Base-by-base conservation (phyloP, 768 basidiomycete species). In the Podaxis sp. region DNA sequence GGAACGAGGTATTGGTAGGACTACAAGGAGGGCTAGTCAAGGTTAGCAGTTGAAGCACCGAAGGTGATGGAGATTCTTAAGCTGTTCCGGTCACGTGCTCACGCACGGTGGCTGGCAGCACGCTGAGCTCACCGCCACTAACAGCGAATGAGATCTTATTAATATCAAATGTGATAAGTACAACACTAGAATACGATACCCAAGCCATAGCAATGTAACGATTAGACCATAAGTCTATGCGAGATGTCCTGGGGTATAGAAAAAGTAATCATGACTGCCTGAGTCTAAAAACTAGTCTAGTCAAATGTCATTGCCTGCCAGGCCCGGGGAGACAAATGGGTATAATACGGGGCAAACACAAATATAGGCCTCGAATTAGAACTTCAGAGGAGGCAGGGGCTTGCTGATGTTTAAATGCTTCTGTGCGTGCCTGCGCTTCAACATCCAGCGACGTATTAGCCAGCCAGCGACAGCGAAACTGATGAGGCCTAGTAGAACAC, bases 361-460 rank as follows among this genome's bases (percentile, higher is more conserved):
- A n/a, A 33, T 50, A 56, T 63, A 41, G 8, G 33, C 37, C 4
- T 41, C 44, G 58, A 64, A 51, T 50, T 50, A 13, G 56, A 62
- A 55, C 54, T 67, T 54, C 66, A 38, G 3, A 51, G 64, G 65
- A 63, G 30, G 30, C 8, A 72, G 68, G 26, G 68, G 71, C 7
- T 67, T 71, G 12, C 71, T 67, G 22, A 52, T 54, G n/a, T 67
- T 68, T 58, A 66, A 73, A 48, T 72, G 65, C 44, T 66, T 63
- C 36, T 66, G 63, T 22, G 54, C 63, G 36, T 71, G 71, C 22
- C 65, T 62, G 48, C 77, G 77, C 57, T 71, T 72, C 4, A 12
- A 50, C 36, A 79, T 78, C 79, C 81, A 77, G 67, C 72, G 82
- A 12, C 86, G 80, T 40, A 86, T 68, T 58, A 82, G 80, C 77